phyloP scores from a whole-genome alignment of 129 eudicot species.

The Lactuca sativa region DNA sequence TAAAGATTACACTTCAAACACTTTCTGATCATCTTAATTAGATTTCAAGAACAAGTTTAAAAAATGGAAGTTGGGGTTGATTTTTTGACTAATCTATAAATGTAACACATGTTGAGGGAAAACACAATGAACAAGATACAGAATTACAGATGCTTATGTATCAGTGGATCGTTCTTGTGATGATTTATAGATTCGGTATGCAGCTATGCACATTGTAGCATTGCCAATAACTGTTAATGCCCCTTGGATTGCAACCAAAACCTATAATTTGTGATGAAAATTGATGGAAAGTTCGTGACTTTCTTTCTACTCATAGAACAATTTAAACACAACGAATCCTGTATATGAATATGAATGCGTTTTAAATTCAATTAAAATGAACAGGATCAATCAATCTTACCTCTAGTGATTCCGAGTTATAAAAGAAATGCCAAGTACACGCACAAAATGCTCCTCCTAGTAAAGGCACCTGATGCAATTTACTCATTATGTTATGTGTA shows the following conservation, averaged over 20 bases:
- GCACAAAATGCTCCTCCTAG: constrained; percentile 98
- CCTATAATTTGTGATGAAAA: constrained; percentile 30
- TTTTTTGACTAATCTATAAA: not conserved
- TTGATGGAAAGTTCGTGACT: not conserved
- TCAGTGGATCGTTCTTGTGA: constrained; percentile 56
- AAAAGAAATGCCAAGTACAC: constrained; percentile 99
- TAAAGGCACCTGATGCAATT: constrained; percentile 65
- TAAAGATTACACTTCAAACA: constrained; percentile 11
- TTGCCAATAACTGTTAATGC: constrained; percentile 92
- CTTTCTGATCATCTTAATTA: constrained; percentile 6
- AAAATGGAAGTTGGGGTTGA: constrained; percentile 3
- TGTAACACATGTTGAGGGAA: constrained; percentile 18
- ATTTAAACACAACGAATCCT: not conserved
- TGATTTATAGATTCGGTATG: constrained; percentile 67
- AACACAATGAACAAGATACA: constrained; percentile 5
- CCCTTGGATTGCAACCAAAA: constrained; percentile 84
- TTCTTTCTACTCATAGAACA: not conserved
- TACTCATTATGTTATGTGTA: not conserved
- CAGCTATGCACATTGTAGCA: constrained; percentile 94
- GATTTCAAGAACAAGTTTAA: constrained; percentile 18
- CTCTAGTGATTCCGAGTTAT: constrained; percentile 87
- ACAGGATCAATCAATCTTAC: constrained; percentile 32
- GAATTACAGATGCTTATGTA: constrained; percentile 27
- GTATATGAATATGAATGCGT: not conserved
- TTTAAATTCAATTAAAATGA: constrained; percentile 3